Evolutionary conservation across 306 rosid species (phyloP), one percentile per base, ranked within the genome.

Genomic region (Cicer pinnatifidum): DNA sequence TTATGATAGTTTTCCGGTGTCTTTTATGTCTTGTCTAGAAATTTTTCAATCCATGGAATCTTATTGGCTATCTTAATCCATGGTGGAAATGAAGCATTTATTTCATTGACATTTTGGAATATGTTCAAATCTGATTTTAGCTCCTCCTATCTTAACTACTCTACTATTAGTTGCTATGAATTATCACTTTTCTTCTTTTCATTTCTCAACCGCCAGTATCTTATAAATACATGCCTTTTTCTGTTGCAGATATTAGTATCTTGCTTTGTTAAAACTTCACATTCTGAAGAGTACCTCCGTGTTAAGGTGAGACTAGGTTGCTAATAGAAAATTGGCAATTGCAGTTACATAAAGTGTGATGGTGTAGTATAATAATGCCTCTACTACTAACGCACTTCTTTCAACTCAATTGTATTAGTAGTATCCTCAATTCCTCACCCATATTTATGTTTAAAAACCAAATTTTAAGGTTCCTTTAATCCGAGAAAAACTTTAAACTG

Each of bases 231-330:
- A 48, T 51, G 54, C 9, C 39, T 57, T 56, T 69, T 82, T 44
- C 67, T 77, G 69, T 86, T 83, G 67, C 99, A 95, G 99, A 86
- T 91, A 78, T 69, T 95, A 80, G 67, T 95, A 76, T 95, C 99
- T 48, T 95, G 99, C 93, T 95, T 95, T 77, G 99, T 91, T 71
- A 95, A 91, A 85, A 90, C 99, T 72, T 73, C 96, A 72, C 97
- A 78, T 86, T 83, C 94, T 63, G 97, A 95, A 82, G 99, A 95
- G 78, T 91, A 91, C 90, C 92, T 95, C 11, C 90, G 97, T 41
- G 97, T 95, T 67, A 92, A 95, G 99, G 99, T 91, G 81, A 66
- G 62, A 52, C 67, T 70, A 45, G 15, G 62, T 44, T 80, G 67
- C 58, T 71, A 46, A 41, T 57, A 75, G 37, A 46, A 63, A 63